Evolutionary conservation across 768 basidiomycete species (phyloP), one percentile per base, ranked within the genome.

Genomic region (Pluteus cervinus): DNA sequence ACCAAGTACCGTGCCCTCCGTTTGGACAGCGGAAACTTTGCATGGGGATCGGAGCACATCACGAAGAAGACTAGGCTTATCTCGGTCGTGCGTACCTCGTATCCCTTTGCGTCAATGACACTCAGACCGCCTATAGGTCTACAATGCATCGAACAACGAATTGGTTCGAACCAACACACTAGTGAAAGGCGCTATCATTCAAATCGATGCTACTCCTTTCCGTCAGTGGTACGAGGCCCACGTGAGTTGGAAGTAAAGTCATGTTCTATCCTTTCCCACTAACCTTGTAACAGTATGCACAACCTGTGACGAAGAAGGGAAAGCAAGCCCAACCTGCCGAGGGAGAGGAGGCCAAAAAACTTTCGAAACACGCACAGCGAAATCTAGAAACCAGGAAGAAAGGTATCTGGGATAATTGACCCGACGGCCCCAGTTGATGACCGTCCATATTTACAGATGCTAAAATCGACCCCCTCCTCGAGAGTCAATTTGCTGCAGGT

Each of bases 101-200:
- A 16, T 30, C 32, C 12, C 9, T 45, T 16, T 45, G 30, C 18
- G 23, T 40, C 10, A n/a, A 29, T 30, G n/a, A 2, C 18, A 28
- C n/a, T n/a, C n/a, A 16, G 15, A 21, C 16, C 5, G 17, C 33
- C 20, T 9, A 15, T 34, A 93, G 91, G 87, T 91, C 33, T 99
- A 98, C 80, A 99, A 98, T 64, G 81, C 96, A 31, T 93, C 96
- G 47, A 99, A 98, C 81, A 99, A 99, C 71, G 96, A 99, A 69
- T 81, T 98, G 57, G 94, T 99, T 59, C 89, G 96, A 55, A 99
- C 96, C 55, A 98, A 99, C 74, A 99, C 96, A 39, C 82, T 99
- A 41, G 96, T 99, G 60, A 97, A 94, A 75, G 75, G 84, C 45
- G 86, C 86, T 49, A 86, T 99, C 68, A 88, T 99, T 65, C 93